Percentiles rank a stretch among this genome's conserved stretches.
Conservation (phyloP, 352 stramenopile genomes). For the Phytophthora tentaculata region DNA sequence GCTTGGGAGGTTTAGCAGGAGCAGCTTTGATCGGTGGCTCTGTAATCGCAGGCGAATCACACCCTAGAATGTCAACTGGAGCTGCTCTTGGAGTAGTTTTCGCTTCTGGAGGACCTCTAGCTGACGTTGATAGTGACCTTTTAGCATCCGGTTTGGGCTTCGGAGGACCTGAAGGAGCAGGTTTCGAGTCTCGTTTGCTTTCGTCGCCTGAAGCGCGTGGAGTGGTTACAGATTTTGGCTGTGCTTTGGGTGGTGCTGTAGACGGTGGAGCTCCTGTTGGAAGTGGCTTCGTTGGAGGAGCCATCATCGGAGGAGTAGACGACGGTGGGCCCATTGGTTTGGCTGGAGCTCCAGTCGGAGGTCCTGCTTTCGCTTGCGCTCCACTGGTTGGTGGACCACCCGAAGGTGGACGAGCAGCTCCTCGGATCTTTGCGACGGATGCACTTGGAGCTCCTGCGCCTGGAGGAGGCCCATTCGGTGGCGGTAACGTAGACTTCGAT, state of each 20-base stretch:
- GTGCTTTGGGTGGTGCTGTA: conserved; percentile 26
- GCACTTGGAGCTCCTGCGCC: conserved; percentile 55
- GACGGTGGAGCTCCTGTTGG: conserved; percentile 23
- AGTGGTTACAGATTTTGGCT: conserved; percentile 22
- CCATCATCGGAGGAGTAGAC: conserved; percentile 1
- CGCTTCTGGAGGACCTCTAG: conserved; percentile 28
- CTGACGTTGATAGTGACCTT: conserved; percentile 26
- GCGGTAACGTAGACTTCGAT: conserved; percentile 66
- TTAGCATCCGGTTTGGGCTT: conserved; percentile 41
- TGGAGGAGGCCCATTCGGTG: conserved; percentile 68
- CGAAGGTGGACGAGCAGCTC: conserved; percentile 52
- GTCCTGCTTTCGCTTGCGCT: conserved; percentile 40
- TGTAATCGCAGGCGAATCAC: conserved; percentile 24
- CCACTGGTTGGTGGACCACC: conserved; percentile 31
- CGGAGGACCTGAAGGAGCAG: conserved; percentile 10
- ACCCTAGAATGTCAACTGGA: conserved; percentile 55
- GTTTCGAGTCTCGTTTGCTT: conserved; percentile 24
- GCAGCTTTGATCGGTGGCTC: background rate
- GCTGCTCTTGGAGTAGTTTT: conserved; percentile 36
- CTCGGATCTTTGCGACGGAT: conserved; percentile 80
- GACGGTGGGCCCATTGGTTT: conserved; percentile 34
- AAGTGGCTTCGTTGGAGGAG: conserved; percentile 28
- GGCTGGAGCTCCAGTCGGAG: conserved; percentile 34
- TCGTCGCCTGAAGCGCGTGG: conserved; percentile 24
- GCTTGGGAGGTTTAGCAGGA: conserved; percentile 27